Conservation (phyloP, 73 alveolate genomes). For the Uronychia setigera region DNA sequence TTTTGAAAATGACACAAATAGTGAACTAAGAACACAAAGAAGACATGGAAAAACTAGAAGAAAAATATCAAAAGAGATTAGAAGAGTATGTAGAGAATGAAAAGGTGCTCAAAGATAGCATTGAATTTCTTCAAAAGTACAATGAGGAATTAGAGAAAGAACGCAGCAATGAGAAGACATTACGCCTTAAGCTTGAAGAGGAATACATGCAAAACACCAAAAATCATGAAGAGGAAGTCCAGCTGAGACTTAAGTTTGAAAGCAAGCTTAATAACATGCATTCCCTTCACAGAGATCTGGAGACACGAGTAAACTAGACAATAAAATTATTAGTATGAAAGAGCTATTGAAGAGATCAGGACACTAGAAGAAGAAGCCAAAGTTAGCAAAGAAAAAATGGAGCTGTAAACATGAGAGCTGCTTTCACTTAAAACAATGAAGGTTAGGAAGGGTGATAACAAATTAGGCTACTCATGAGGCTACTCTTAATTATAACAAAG, state of each 20-base stretch:
- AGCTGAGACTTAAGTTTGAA: conserved; percentile 55
- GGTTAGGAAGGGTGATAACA: conserved; percentile 20
- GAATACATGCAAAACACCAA: conserved; percentile 30
- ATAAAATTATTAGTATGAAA: background rate
- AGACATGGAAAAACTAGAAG: conserved; percentile 46
- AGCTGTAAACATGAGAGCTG: conserved; percentile 8
- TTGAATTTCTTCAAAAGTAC: conserved; percentile 27
- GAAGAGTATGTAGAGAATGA: conserved; percentile 19
- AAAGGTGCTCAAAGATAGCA: conserved; percentile 10
- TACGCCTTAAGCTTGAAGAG: conserved; percentile 36
- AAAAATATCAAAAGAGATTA: conserved; percentile 8
- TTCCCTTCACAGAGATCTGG: conserved; percentile 34
- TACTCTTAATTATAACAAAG: background rate
- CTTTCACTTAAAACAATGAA: conserved; percentile 25
- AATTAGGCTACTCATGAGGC: conserved; percentile 32
- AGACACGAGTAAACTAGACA: conserved; percentile 6
- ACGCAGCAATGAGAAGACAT: conserved; percentile 16
- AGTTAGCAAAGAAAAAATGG: conserved; percentile 13
- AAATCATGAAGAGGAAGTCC: conserved; percentile 67
- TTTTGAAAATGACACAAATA: conserved; percentile 32
- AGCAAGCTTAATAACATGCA: conserved; percentile 42
- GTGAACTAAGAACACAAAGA: conserved; percentile 22
- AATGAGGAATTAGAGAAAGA: conserved; percentile 32
- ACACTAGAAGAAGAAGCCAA: conserved; percentile 5
- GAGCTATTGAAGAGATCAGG: conserved; percentile 32